Conservation (phyloP, 805 yeast genomes). For the Spathaspora arborariae region DNA sequence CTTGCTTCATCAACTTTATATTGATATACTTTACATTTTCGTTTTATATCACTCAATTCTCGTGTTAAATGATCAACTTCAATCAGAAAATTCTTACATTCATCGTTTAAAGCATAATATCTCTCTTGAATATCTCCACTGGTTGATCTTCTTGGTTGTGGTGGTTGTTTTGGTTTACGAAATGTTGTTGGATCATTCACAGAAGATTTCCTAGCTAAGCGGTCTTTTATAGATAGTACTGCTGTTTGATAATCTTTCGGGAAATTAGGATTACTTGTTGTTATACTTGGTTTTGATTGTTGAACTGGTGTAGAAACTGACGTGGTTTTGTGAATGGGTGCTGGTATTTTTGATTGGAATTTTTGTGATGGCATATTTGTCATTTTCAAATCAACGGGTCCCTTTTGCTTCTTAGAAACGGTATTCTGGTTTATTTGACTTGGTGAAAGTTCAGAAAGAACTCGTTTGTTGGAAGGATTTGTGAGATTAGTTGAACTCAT, state of each 20-base stretch:
- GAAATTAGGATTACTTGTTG: neutral
- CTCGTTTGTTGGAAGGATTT: constrained; percentile 2
- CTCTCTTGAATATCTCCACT: neutral
- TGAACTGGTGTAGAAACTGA: neutral
- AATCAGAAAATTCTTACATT: neutral
- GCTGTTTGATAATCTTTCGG: constrained; percentile 4
- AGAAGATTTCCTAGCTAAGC: constrained; percentile 4
- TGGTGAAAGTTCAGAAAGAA: constrained; percentile 7
- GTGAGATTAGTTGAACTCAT: neutral
- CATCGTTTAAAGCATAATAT: constrained; percentile 6
- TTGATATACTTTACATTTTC: neutral
- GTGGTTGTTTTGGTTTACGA: neutral
- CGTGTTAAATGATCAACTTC: constrained; percentile 1
- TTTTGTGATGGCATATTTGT: neutral
- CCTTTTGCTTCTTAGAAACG: neutral
- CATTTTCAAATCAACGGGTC: neutral
- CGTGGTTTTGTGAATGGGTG: neutral
- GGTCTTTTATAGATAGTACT: constrained; percentile 4
- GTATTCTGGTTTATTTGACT: neutral
- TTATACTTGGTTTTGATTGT: neutral
- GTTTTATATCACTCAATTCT: constrained; percentile 6
- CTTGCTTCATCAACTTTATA: constrained; percentile 1
- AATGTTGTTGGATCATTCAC: constrained; percentile 2
- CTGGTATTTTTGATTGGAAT: constrained; percentile 2
- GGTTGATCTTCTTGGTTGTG: neutral